Evolutionary conservation across 371 early-diverging fungal species (phyloP), one percentile per base, ranked within the genome.

Genomic region (Phascolomyces articulosus): DNA sequence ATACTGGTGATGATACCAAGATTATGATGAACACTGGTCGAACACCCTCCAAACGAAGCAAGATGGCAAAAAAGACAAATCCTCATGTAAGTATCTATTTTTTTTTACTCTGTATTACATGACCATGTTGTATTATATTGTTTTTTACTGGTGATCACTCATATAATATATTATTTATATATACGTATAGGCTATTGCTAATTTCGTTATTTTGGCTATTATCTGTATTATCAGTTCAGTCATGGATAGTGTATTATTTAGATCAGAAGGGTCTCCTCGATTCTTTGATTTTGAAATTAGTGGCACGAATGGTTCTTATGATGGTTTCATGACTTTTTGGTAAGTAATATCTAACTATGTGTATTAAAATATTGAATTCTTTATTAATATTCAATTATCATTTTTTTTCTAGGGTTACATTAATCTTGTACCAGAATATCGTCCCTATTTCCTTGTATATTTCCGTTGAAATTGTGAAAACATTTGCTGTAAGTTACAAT

Each of bases 381-480:
- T 41, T 41, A 20, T 53, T 29, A 18, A 24, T 55, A 34, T 54
- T 16, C 27, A 59, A 9, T 16, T 60, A 21, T 60, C 40, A 40
- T 53, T 11, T 49, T n/a, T 58, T 40, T 23, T 21, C 26, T 40
- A 80, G 81, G 81, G 78, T 80, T 3, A 75, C 78, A 3, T 62
- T 80, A 16, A 80, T 80, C 67, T 57, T 80, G 54, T 80, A 77
- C 55, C 81, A 80, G 58, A 80, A 80, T 60, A 77, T 80, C 63
- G 78, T 80, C 2, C 99, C 99, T 0, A 92, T 99, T 59, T 96
- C 97, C 18, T 83, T 99, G 23, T 98, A 97, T 72, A 91, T 98
- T 57, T 96, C 93, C 16, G 85, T 98, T 6, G 99, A 99, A 75
- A 82, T 94, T 34, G 95, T 93, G 27, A 94, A 93, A 73, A 87